phyloP scores from a whole-genome alignment of 495 filamentous ascomycete species.

The Talaromyces proteolyticus region DNA sequence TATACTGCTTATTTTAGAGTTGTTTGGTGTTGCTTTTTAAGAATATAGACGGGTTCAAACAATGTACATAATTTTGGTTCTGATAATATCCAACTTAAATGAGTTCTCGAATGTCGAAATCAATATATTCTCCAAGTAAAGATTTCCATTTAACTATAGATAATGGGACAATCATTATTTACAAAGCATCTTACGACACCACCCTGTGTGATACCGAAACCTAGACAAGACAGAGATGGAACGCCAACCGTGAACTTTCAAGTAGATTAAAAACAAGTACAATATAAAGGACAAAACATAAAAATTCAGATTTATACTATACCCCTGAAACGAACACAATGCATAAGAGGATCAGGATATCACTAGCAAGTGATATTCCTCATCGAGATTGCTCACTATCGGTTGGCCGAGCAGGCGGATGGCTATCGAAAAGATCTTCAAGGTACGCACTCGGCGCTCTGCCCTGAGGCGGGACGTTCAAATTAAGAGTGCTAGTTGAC shows the following conservation, averaged over 20 bases:
- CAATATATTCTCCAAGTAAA: no score
- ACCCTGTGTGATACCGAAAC: neutral
- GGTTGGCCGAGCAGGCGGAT: slow-evolving; percentile 20
- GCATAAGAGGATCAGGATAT: neutral
- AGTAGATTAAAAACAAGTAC: neutral
- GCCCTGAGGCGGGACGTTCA: slow-evolving; percentile 58
- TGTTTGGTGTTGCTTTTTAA: no score
- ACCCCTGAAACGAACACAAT: neutral
- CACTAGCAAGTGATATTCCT: neutral
- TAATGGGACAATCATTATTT: neutral
- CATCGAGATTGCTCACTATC: neutral
- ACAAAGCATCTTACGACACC: neutral
- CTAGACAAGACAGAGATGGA: neutral
- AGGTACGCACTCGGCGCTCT: slow-evolving; percentile 88
- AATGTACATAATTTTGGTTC: no score
- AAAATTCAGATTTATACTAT: no score
- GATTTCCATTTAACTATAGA: no score
- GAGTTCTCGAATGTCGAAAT: neutral
- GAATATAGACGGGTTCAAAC: neutral
- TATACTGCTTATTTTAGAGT: neutral
- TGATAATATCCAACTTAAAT: neutral
- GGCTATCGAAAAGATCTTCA: slow-evolving; percentile 83
- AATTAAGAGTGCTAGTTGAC: slow-evolving; percentile 65
- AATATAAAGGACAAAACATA: no score
- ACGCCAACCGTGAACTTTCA: neutral